These are phyloP conservation scores for Pythium aquatile DNA, from an alignment of 352 stramenopile genomes.

Conservation along the genomic window DNA sequence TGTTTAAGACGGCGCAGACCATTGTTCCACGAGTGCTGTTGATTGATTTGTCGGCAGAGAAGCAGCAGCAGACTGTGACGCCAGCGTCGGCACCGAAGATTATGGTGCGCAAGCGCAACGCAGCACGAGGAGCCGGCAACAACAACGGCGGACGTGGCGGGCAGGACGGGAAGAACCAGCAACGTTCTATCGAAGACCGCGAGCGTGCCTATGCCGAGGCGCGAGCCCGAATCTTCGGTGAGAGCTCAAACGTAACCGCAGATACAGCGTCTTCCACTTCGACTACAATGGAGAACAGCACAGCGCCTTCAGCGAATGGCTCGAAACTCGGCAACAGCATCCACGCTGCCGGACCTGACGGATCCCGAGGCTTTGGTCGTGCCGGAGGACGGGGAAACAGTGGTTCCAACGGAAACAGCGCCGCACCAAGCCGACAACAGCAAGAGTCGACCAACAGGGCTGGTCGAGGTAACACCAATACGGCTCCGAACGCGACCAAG, in stretches of 20 bases:
- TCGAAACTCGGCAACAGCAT: conserved; percentile 30
- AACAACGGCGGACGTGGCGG: conserved; percentile 25
- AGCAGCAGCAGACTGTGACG: conserved; percentile 56
- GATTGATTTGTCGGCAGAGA: conserved; percentile 82
- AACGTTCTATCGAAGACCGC: conserved; percentile 88
- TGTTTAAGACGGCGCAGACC: conserved; percentile 86
- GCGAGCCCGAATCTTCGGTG: conserved; percentile 92
- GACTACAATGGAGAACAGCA: conserved; percentile 14
- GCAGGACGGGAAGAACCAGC: conserved; percentile 38
- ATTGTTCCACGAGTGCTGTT: conserved; percentile 78
- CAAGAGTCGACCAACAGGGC: not conserved
- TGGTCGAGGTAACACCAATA: not conserved
- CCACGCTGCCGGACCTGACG: conserved; percentile 57
- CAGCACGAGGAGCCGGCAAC: conserved; percentile 33
- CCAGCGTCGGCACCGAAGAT: conserved; percentile 88
- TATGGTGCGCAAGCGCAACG: conserved; percentile 87
- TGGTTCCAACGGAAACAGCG: not conserved
- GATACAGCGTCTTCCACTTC: conserved; percentile 28
- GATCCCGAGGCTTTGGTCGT: conserved; percentile 28
- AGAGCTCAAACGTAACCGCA: conserved; percentile 38
- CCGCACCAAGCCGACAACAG: conserved; percentile 1
- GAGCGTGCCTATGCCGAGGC: conserved; percentile 94
- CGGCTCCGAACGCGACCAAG: not conserved
- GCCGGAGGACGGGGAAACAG: conserved; percentile 10
- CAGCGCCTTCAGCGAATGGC: not conserved